phyloP scores from a whole-genome alignment of 1,284 basidiomycete species.

The Megacollybia platyphylla region DNA sequence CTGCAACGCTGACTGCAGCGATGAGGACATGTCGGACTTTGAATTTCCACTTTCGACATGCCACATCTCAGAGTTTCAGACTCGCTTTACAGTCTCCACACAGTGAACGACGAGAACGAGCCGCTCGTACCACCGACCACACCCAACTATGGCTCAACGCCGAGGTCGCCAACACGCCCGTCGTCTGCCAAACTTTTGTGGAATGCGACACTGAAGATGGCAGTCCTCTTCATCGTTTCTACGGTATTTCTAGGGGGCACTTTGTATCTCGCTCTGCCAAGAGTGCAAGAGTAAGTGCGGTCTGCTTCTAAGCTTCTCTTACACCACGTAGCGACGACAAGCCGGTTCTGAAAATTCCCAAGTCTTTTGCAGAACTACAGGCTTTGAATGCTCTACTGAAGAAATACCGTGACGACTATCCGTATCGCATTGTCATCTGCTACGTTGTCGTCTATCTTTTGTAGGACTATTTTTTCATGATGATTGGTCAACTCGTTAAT shows the following conservation, averaged over 20 bases:
- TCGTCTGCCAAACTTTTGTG: constrained; percentile 49
- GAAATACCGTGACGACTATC: constrained; percentile 82
- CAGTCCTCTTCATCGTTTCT: constrained; percentile 61
- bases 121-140: constrained; percentile 24
- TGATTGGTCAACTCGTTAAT: background rate
- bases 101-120: constrained; percentile 25
- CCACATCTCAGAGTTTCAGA: constrained; percentile 19
- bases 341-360: constrained; percentile 63
- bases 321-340: constrained; percentile 51
- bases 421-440: constrained; percentile 69
- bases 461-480: constrained; percentile 29
- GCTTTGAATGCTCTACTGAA: constrained; percentile 73
- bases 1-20: constrained; percentile 48
- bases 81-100: constrained; percentile 55
- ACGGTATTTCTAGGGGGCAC: constrained; percentile 59
- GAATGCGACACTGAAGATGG: constrained; percentile 75
- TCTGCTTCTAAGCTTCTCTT: background rate
- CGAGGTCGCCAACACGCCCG: constrained; percentile 22
- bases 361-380: constrained; percentile 74
- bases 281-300: constrained; percentile 57
- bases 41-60: constrained; percentile 6
- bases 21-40: constrained; percentile 16
- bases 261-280: constrained; percentile 71
- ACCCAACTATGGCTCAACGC: constrained; percentile 38
- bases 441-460: constrained; percentile 87